Conservation (phyloP, 2,329 filamentous ascomycete species). For the Fusarium zealandicum region DNA sequence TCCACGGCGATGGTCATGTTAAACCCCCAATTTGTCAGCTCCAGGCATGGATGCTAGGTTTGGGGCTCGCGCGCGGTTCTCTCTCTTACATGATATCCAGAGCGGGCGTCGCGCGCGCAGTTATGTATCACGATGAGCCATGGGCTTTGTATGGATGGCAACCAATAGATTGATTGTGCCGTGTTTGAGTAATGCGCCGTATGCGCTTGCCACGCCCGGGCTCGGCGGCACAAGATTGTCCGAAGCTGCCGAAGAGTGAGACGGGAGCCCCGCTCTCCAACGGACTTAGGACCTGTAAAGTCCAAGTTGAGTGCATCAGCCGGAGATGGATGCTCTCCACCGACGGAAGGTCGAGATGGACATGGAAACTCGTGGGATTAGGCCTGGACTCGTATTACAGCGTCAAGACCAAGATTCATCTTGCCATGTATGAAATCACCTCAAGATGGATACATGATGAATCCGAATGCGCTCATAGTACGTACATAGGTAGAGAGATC, state of each 20-base stretch:
- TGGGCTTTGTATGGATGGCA: no score
- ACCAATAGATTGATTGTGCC: not conserved
- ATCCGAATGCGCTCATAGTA: no score
- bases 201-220: constrained; percentile 21
- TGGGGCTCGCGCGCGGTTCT: no score
- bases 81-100: no score
- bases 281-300: constrained; percentile 39
- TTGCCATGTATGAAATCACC: no score
- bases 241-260: constrained; percentile 27
- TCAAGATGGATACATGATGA: no score
- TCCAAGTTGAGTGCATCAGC: constrained; percentile 24
- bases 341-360: not conserved
- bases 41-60: no score
- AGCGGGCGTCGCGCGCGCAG: no score
- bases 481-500: no score
- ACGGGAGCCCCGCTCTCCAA: constrained; percentile 21
- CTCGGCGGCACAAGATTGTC: constrained; percentile 30
- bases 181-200: constrained; percentile 8
- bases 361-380: not conserved
- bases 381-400: no score
- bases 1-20: constrained; percentile 12
- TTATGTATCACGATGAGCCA: no score
- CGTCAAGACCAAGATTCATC: no score
- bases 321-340: not conserved
- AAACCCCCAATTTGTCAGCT: constrained; percentile 31